A percentile compares a stretch with the other conserved stretches of the same genome.
These are phyloP conservation scores for Trichosporon sp. DNA, from an alignment of 1,284 basidiomycete genomes.

Conservation along the genomic window DNA sequence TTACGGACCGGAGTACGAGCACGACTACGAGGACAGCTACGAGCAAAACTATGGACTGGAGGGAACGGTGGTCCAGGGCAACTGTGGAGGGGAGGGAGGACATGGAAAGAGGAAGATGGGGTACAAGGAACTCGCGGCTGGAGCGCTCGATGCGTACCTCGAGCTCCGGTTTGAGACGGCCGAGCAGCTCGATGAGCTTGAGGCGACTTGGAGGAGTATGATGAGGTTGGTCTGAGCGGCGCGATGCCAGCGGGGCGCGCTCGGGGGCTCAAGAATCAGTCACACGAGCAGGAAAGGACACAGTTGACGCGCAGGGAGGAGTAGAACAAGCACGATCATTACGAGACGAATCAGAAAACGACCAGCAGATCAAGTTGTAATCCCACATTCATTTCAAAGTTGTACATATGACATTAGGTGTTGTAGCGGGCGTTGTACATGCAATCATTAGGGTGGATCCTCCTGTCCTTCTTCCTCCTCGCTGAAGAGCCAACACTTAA, in stretches of 20 bases:
- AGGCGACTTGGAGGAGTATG: constrained; percentile 7
- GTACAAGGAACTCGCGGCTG: not conserved
- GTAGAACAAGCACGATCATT: not conserved
- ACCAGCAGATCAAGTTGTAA: not conserved
- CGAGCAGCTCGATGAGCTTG: constrained; percentile 4
- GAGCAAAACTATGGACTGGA: not conserved
- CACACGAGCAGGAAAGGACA: not conserved
- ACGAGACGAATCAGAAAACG: no score
- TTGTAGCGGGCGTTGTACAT: constrained; percentile 1
- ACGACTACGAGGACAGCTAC: no score
- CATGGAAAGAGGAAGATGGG: not conserved
- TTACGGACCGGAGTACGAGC: not conserved
- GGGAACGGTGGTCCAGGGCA: not conserved
- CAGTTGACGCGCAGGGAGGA: not conserved
- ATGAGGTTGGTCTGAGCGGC: not conserved
- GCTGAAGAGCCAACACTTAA: not conserved
- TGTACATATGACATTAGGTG: not conserved
- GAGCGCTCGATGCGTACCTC: not conserved
- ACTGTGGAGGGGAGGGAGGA: no score
- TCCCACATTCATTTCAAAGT: not conserved
- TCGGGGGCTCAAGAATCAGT: not conserved
- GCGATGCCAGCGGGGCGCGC: not conserved
- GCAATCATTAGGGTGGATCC: not conserved
- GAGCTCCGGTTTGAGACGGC: not conserved
- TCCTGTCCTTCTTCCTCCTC: no score